A percentile compares a stretch with the other conserved stretches of the same genome.
Evolutionary conservation across 83 land plant species (phyloP).

Genomic region (Isoetes engelmannii): DNA sequence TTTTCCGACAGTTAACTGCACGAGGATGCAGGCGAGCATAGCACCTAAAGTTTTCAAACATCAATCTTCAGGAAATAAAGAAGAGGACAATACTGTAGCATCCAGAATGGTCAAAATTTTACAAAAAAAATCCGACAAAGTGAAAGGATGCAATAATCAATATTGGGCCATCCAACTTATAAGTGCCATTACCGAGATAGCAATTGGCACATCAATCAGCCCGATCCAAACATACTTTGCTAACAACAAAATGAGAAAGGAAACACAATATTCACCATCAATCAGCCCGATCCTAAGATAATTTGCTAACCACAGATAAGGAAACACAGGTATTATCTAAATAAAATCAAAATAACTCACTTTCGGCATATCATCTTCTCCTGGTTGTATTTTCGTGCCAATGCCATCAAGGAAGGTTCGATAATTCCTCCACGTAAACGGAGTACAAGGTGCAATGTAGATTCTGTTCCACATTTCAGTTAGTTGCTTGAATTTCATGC

Average conservation of each 20-base stretch:
- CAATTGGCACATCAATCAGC: too few relatives aligned
- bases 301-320: neutral
- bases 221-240: too few relatives aligned
- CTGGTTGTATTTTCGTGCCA: conserved; percentile 80
- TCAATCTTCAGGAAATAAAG: neutral
- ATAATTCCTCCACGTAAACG: conserved; percentile 74
- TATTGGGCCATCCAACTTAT: too few relatives aligned
- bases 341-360: conserved; percentile 29
- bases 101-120: neutral
- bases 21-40: conserved; percentile 77
- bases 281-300: too few relatives aligned
- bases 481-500: neutral
- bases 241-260: too few relatives aligned
- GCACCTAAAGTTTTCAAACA: conserved; percentile 31
- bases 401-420: conserved; percentile 66
- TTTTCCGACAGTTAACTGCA: conserved; percentile 79
- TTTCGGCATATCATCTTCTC: conserved; percentile 85
- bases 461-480: conserved; percentile 26
- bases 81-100: neutral
- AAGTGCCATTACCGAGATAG: too few relatives aligned
- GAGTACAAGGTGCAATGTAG: conserved; percentile 68
- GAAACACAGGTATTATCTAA: neutral
- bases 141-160: too few relatives aligned
- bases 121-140: neutral
- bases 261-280: too few relatives aligned